A percentile compares a stretch with the other conserved stretches of the same genome.
These are phyloP conservation scores for Aquilaria sinensis DNA, from an alignment of 345 rosid genomes.

Conservation along the genomic window DNA sequence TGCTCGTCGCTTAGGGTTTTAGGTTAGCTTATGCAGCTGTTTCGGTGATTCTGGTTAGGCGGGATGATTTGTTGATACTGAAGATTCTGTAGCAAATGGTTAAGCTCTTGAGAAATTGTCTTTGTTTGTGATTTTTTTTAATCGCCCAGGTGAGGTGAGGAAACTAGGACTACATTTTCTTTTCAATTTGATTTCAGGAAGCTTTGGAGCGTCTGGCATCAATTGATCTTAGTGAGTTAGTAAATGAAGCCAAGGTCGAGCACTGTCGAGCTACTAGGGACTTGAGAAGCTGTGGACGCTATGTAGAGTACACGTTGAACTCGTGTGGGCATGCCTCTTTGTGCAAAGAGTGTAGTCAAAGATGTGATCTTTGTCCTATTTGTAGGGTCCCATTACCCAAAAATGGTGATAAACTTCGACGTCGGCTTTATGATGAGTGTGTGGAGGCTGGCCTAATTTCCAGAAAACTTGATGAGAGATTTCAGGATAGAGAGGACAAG, in stretches of 20 bases:
- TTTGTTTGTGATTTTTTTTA: constrained; percentile 6
- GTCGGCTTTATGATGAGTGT: constrained; percentile 79
- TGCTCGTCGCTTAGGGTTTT: constrained; percentile 13
- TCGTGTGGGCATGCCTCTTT: constrained; percentile 93
- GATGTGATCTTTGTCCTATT: constrained; percentile 86
- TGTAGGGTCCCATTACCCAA: constrained; percentile 54
- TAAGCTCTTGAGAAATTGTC: constrained; percentile 3
- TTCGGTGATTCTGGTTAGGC: not conserved
- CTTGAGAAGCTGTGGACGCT: constrained; percentile 79
- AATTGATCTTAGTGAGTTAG: constrained; percentile 61
- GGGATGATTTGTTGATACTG: not conserved
- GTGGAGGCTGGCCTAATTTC: constrained; percentile 78
- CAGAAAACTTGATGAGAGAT: constrained; percentile 43
- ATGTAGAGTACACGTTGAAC: constrained; percentile 55
- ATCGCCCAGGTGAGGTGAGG: too few relatives aligned
- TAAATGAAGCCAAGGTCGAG: constrained; percentile 85
- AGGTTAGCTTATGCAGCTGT: not conserved
- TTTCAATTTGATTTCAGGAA: constrained; percentile 43
- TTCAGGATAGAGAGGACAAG: constrained; percentile 53
- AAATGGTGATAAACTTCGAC: constrained; percentile 32
- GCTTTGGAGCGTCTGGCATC: constrained; percentile 80
- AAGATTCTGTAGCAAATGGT: not conserved
- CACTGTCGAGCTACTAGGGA: constrained; percentile 92
- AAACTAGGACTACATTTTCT: too few relatives aligned
- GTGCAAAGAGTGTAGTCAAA: constrained; percentile 76